Conservation (phyloP, 2,329 filamentous ascomycete species). For the Graphilbum sp. region DNA sequence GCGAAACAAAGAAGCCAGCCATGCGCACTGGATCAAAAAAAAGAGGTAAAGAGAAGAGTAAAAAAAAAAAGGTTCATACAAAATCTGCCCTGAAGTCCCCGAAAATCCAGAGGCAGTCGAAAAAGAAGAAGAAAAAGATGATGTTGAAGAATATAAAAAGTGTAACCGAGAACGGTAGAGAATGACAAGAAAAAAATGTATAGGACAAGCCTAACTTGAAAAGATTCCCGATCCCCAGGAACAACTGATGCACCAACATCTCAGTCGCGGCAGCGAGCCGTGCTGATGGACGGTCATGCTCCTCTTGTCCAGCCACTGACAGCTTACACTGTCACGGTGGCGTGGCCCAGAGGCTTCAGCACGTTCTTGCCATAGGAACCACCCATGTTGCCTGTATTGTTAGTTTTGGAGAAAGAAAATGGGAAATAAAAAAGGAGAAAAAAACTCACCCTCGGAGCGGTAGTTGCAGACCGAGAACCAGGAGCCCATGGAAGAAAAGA, state of each 20-base stretch:
- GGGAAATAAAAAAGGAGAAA: too few relatives aligned
- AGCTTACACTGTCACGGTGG: slow-evolving; percentile 11
- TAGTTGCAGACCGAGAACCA: slow-evolving; percentile 88
- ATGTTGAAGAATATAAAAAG: background rate
- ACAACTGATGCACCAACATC: too few relatives aligned
- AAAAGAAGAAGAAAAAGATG: background rate
- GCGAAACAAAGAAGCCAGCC: background rate
- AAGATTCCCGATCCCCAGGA: too few relatives aligned
- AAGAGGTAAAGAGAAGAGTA: background rate
- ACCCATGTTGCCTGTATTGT: slow-evolving; percentile 30
- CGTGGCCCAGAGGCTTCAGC: slow-evolving; percentile 21
- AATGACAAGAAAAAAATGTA: background rate
- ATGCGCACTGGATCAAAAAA: background rate
- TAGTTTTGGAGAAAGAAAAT: too few relatives aligned
- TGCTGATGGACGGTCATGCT: too few relatives aligned
- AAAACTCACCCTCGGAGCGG: slow-evolving; percentile 22
- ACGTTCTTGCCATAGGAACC: slow-evolving; percentile 35
- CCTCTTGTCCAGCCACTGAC: too few relatives aligned
- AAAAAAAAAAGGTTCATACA: background rate
- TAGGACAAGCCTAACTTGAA: too few relatives aligned
- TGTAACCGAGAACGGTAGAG: background rate
- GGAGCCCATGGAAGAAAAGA: slow-evolving; percentile 31
- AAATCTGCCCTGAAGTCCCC: background rate
- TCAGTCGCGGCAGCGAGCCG: too few relatives aligned
- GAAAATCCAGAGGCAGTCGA: background rate